Percentiles rank a stretch among this genome's conserved stretches.
These are phyloP conservation scores for Trichoderma brevicompactum DNA, from an alignment of 2,329 filamentous ascomycete genomes.

Conservation along the genomic window DNA sequence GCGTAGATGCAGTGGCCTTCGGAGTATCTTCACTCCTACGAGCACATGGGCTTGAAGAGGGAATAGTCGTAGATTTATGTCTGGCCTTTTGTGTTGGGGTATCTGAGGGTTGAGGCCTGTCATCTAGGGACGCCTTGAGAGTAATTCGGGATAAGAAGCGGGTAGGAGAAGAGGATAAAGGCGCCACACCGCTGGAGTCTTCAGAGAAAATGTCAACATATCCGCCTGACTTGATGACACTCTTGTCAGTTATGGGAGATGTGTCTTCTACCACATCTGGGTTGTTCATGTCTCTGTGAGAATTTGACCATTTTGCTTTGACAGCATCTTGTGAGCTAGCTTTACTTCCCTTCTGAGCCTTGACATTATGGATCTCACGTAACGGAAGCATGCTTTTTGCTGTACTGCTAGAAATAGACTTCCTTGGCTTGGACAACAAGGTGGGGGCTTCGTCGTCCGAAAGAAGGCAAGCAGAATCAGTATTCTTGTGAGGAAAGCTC, in stretches of 20 bases:
- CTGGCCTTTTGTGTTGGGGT: slow-evolving; percentile 18
- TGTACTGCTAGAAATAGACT: not conserved
- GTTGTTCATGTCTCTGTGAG: not conserved
- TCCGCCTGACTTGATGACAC: not conserved
- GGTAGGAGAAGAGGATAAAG: slow-evolving; percentile 22
- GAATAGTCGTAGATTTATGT: not conserved
- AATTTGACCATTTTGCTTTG: not conserved
- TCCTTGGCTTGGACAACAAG: slow-evolving; percentile 31
- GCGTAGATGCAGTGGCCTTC: not conserved
- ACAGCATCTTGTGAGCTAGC: not conserved
- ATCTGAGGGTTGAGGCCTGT: slow-evolving; percentile 7
- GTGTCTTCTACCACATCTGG: not conserved
- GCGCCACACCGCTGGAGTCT: not conserved
- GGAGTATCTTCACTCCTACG: not conserved
- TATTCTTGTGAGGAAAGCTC: slow-evolving; percentile 7
- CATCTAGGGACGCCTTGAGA: slow-evolving; percentile 2
- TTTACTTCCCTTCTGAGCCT: not conserved
- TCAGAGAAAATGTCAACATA: not conserved
- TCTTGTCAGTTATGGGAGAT: not conserved
- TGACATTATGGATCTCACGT: slow-evolving; percentile 4
- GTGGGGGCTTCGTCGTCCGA: slow-evolving; percentile 46
- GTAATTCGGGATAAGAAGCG: slow-evolving; percentile 8
- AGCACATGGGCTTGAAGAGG: not conserved
- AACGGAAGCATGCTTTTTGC: not conserved
- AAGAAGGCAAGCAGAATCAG: slow-evolving; percentile 35